Evolutionary conservation across 2,329 filamentous ascomycete species (phyloP).

Genomic region (Hypoxylon sp.): DNA sequence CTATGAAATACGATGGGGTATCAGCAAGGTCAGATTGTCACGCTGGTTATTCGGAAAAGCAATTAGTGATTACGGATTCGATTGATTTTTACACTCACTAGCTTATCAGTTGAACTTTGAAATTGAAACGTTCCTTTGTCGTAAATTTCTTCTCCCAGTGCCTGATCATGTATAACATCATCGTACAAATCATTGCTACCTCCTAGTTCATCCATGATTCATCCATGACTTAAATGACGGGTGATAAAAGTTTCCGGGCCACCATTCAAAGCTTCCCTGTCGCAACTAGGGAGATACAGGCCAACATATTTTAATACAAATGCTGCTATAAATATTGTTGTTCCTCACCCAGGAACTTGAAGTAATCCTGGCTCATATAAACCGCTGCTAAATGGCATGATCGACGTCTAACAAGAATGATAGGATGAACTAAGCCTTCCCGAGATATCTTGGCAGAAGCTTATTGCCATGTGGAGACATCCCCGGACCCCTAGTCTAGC

Average conservation of each 20-base stretch:
- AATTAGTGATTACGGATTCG: background rate
- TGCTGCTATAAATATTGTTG: background rate
- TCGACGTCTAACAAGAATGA: background rate
- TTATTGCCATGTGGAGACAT: slow-evolving; percentile 26
- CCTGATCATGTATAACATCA: background rate
- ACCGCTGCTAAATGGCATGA: background rate
- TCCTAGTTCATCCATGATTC: background rate
- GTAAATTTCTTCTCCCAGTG: background rate
- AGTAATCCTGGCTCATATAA: background rate
- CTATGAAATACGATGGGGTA: background rate
- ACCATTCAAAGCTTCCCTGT: background rate
- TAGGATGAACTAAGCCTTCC: slow-evolving; percentile 5
- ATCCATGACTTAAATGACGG: background rate
- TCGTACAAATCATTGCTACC: background rate
- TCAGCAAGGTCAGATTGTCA: background rate
- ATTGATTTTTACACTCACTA: background rate
- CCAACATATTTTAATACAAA: background rate
- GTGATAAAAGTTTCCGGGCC: background rate
- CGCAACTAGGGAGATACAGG: background rate
- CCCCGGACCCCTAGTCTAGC: slow-evolving; percentile 25
- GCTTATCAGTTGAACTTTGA: background rate
- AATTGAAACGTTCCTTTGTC: background rate
- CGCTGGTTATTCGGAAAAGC: background rate
- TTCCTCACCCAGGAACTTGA: background rate
- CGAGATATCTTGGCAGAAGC: slow-evolving; percentile 12